phyloP scores from a whole-genome alignment of 306 rosid genomes.

The Begonia fuchsioides region DNA sequence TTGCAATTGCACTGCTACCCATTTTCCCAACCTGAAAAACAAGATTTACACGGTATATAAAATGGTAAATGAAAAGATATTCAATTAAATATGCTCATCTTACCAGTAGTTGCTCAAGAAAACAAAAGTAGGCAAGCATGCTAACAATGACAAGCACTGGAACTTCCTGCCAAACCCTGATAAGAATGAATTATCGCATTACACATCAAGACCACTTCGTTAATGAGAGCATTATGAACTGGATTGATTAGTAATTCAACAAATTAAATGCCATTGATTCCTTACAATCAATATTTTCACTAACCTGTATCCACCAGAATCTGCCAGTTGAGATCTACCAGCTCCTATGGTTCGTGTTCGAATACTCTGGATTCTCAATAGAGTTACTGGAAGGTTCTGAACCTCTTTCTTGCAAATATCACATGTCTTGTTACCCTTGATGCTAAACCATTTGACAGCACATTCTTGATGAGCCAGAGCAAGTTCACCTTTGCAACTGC shows the following conservation, averaged over 20 bases:
- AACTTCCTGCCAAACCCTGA: slow-evolving; percentile 93
- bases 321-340: slow-evolving; percentile 27
- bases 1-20: slow-evolving; percentile 66
- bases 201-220: too few species aligned
- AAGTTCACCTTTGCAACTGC: slow-evolving; percentile 98
- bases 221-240: too few species aligned
- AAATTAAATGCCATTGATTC: too few species aligned
- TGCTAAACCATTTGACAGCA: slow-evolving; percentile 89
- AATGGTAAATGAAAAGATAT: slow-evolving; percentile 11
- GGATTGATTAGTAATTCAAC: too few species aligned
- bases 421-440: slow-evolving; percentile 88
- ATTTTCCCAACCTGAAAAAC: slow-evolving; percentile 56
- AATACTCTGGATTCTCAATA: slow-evolving; percentile 55
- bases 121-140: slow-evolving; percentile 95
- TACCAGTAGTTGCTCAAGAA: slow-evolving; percentile 93
- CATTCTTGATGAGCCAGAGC: slow-evolving; percentile 97
- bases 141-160: slow-evolving; percentile 92
- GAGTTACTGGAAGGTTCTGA: slow-evolving; percentile 70
- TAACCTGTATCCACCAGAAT: slow-evolving; percentile 61
- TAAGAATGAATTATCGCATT: slow-evolving; percentile 1
- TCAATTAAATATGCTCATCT: slow-evolving; percentile 9
- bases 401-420: slow-evolving; percentile 95
- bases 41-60: slow-evolving; percentile 8
- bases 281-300: slow-evolving; percentile 10
- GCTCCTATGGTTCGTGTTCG: slow-evolving; percentile 34